These are phyloP conservation scores for Houttuynia cordata DNA, from an alignment of 164 flowering plant species.

Conservation along the genomic window DNA sequence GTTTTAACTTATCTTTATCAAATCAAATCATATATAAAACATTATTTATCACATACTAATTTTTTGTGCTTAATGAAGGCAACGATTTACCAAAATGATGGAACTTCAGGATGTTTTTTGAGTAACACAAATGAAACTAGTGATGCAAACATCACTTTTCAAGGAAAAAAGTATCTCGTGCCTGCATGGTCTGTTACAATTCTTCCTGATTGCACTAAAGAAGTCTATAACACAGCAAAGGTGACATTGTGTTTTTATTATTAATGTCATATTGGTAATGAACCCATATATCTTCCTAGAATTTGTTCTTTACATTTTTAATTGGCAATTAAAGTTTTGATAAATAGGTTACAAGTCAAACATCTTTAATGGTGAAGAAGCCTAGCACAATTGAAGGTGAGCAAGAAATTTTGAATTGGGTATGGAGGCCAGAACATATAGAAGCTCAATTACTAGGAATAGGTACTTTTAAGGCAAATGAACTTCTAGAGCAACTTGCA, in stretches of 20 bases:
- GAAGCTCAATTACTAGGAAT: slow-evolving; percentile 15
- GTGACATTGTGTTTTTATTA: neutral
- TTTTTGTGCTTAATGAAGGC: too few relatives aligned
- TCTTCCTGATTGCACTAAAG: slow-evolving; percentile 40
- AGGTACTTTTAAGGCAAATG: slow-evolving; percentile 12
- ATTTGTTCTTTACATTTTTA: too few relatives aligned
- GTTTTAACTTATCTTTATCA: too few relatives aligned
- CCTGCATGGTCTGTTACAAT: slow-evolving; percentile 82
- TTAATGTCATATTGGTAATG: too few relatives aligned
- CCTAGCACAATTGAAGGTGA: too few relatives aligned
- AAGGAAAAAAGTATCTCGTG: slow-evolving; percentile 10
- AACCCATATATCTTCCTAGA: too few relatives aligned
- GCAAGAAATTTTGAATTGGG: slow-evolving; percentile 36
- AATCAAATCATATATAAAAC: too few relatives aligned
- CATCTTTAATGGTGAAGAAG: slow-evolving; percentile 32
- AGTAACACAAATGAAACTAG: neutral
- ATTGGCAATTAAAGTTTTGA: too few relatives aligned
- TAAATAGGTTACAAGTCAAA: slow-evolving; percentile 23
- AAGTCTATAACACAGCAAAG: slow-evolving; percentile 52
- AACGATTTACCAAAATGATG: too few relatives aligned
- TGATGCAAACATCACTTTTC: neutral
- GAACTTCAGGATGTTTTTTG: neutral
- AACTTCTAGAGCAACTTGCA: slow-evolving; percentile 50
- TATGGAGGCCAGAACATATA: slow-evolving; percentile 39
- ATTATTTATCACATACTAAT: too few relatives aligned